These are phyloP conservation scores for Tephrocybe sp. DNA, from an alignment of 768 basidiomycete genomes.

Conservation along the genomic window DNA sequence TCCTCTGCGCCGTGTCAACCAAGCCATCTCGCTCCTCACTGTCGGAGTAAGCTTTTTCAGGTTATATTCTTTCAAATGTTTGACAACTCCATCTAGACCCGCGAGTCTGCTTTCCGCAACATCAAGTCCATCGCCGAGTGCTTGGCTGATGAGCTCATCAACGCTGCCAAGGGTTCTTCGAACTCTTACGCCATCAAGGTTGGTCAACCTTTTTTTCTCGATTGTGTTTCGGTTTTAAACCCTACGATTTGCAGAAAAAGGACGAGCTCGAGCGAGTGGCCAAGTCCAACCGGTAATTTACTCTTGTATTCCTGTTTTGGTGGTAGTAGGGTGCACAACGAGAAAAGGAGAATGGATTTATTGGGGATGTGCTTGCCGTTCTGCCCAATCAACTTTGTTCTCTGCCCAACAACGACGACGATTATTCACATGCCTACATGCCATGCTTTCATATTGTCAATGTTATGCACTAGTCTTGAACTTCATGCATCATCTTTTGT, in stretches of 20 bases:
- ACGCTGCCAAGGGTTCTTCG: conserved; percentile 99
- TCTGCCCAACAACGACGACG: conserved; percentile 6
- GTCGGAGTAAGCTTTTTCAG: conserved; percentile 69
- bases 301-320: conserved; percentile 11
- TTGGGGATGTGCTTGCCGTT: conserved; percentile 10
- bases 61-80: not conserved
- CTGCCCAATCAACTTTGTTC: conserved; percentile 4
- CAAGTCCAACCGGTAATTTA: conserved; percentile 97
- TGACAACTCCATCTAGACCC: conserved; percentile 58
- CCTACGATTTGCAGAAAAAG: conserved; percentile 68
- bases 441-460: conserved; percentile 6
- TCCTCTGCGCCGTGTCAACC: conserved; percentile 96
- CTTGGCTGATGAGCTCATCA: conserved; percentile 98
- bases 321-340: conserved; percentile 10
- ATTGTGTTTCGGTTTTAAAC: not conserved
- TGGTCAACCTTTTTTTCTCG: conserved; percentile 13
- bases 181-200: conserved; percentile 99
- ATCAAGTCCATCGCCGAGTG: conserved; percentile 99
- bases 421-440: conserved; percentile 8
- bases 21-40: conserved; percentile 92
- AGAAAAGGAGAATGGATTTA: conserved; percentile 14
- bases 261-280: conserved; percentile 99
- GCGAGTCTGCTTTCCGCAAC: conserved; percentile 99
- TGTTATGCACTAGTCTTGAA: conserved; percentile 9
- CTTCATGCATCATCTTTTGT: not conserved